Conservation (phyloP, 2,329 filamentous ascomycete species). For the Pseudogymnoascus sp. region DNA sequence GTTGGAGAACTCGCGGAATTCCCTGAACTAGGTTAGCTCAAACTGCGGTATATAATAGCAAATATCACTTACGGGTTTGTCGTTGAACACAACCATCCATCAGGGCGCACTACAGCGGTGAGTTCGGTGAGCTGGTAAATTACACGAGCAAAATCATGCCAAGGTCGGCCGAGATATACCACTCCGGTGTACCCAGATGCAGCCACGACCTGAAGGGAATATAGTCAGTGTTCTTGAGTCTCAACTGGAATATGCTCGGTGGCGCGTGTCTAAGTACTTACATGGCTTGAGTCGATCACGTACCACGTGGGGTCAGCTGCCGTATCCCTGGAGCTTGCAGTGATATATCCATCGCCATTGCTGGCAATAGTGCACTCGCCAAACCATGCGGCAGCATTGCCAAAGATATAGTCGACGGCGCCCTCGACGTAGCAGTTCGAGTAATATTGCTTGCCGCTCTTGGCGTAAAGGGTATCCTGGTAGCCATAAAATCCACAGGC, state of each 20-base stretch:
- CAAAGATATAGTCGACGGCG: slow-evolving; percentile 50
- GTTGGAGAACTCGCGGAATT: no score
- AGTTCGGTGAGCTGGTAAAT: slow-evolving; percentile 42
- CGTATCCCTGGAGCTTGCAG: slow-evolving; percentile 35
- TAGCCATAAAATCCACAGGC: slow-evolving; percentile 43
- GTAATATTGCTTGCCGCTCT: slow-evolving; percentile 46
- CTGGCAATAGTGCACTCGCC: slow-evolving; percentile 31
- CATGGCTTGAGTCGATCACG: slow-evolving; percentile 44
- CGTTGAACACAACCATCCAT: slow-evolving; percentile 35
- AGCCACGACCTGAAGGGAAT: not conserved
- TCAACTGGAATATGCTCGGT: slow-evolving; percentile 21
- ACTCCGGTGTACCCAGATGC: slow-evolving; percentile 24
- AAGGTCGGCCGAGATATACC: slow-evolving; percentile 45
- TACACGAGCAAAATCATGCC: slow-evolving; percentile 41
- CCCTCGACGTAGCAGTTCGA: slow-evolving; percentile 46
- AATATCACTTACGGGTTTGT: not conserved
- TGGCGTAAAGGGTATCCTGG: slow-evolving; percentile 44
- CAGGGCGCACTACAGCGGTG: slow-evolving; percentile 40
- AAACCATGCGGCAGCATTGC: slow-evolving; percentile 43
- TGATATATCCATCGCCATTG: slow-evolving; percentile 36
- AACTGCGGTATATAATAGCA: no score
- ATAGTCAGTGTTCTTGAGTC: not conserved
- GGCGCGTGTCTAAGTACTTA: slow-evolving; percentile 27
- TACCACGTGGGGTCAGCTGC: slow-evolving; percentile 37
- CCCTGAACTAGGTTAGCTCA: no score